A percentile compares a stretch with the other conserved stretches of the same genome.
Evolutionary conservation across 768 basidiomycete species (phyloP).

Genomic region (Lentinula boryana): DNA sequence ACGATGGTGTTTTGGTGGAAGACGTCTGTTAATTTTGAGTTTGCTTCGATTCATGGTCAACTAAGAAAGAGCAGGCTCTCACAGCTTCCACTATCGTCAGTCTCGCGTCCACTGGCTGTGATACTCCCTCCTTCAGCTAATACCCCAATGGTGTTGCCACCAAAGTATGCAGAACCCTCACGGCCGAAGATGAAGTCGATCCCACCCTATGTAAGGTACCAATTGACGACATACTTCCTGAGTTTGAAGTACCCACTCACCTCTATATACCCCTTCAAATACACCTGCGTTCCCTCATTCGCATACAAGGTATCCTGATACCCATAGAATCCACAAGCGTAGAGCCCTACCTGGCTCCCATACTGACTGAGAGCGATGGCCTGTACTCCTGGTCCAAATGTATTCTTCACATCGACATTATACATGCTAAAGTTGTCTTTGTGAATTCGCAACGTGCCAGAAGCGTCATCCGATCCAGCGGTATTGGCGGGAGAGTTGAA

Average conservation of each 20-base stretch:
- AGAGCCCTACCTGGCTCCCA: conserved; percentile 37
- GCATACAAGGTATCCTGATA: conserved; percentile 44
- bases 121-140: conserved; percentile 34
- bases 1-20: conserved; percentile 39
- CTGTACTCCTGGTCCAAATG: conserved; percentile 36
- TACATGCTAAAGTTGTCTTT: conserved; percentile 43
- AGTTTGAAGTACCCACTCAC: conserved; percentile 14
- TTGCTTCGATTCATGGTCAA: neutral
- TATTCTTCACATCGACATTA: conserved; percentile 45
- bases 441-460: conserved; percentile 43
- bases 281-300: conserved; percentile 44
- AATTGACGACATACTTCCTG: too few relatives aligned
- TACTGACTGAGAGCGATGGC: conserved; percentile 48
- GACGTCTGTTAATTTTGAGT: conserved; percentile 24
- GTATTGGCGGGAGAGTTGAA: conserved; percentile 26
- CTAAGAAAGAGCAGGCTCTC: conserved; percentile 12
- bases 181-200: conserved; percentile 49
- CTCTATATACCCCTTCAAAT: conserved; percentile 40
- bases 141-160: conserved; percentile 41
- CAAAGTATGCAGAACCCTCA: conserved; percentile 37
- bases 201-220: conserved; percentile 28
- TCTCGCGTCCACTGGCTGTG: conserved; percentile 42
- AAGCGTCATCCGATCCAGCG: conserved; percentile 41
- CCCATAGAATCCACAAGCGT: conserved; percentile 40
- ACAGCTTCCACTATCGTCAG: conserved; percentile 42